phyloP scores from a whole-genome alignment of 1,284 basidiomycete genomes.

The Papiliotrema terrestris region DNA sequence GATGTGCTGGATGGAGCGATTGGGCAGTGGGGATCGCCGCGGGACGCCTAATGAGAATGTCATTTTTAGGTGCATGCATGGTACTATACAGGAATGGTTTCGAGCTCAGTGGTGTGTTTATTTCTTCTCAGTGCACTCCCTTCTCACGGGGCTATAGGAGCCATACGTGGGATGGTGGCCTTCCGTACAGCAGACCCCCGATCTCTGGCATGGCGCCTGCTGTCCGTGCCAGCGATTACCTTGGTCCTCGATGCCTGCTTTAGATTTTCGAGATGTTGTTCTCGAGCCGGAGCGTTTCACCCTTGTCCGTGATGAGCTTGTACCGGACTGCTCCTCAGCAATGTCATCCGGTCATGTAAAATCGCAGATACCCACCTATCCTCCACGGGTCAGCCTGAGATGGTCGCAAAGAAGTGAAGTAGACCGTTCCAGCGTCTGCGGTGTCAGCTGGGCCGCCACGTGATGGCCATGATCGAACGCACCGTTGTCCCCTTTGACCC shows the following conservation, averaged over 20 bases:
- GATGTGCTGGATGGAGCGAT: constrained; percentile 57
- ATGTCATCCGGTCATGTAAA: too few relatives aligned
- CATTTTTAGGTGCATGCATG: too few relatives aligned
- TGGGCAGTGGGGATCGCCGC: constrained; percentile 43
- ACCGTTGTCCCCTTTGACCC: constrained; percentile 39
- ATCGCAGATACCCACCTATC: constrained; percentile 43
- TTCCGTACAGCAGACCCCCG: too few relatives aligned
- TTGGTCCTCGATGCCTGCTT: not conserved
- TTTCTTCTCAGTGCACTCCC: too few relatives aligned
- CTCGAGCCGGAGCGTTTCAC: constrained; percentile 39
- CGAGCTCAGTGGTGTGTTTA: not conserved
- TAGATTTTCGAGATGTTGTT: constrained; percentile 15
- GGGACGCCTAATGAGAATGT: constrained; percentile 12
- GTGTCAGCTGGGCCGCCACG: constrained; percentile 4
- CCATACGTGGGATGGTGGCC: too few relatives aligned
- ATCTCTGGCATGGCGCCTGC: too few relatives aligned
- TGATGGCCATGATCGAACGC: not conserved
- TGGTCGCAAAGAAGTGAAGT: constrained; percentile 49
- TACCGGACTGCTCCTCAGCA: constrained; percentile 39
- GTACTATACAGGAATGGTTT: constrained; percentile 2
- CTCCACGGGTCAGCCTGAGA: constrained; percentile 43
- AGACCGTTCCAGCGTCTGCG: constrained; percentile 44
- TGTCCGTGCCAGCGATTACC: too few relatives aligned
- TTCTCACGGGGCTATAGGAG: too few relatives aligned
- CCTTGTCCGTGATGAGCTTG: constrained; percentile 47